Evolutionary conservation across 2,329 filamentous ascomycete genomes (phyloP), one percentile per base, ranked within the genome.

Genomic region (Exophiala xenobiotica): DNA sequence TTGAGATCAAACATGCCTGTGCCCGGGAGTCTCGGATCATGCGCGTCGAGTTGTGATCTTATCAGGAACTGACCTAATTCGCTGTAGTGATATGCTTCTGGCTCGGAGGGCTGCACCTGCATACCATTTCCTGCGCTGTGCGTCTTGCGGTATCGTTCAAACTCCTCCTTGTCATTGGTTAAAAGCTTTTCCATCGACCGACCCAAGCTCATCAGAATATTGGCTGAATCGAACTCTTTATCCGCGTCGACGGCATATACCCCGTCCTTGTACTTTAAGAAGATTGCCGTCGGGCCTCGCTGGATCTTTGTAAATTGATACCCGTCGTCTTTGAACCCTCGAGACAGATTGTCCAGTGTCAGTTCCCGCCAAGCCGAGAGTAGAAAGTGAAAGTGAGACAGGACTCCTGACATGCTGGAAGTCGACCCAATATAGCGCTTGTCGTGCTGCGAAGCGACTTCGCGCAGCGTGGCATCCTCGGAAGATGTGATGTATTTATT

Each of bases 101-200:
- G 81, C 19, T 82, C 81, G 8, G 48, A 47, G 16, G 46, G 39
- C 4, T 52, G 39, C 22, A 43, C 16, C 16, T 51, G 29, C 1
- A 37, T 8, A 44, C 83, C 81, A 20, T 83, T 82, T 41, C 89
- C 82, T 0, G 83, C 78, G 20, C 95, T 79, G 56, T 82, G 82
- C 19, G 75, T 78, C 56, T 81, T 83, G 45, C 90, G 82, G 67
- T 95, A 97, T 57, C 85, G 85, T 69, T 96, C 90, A 64, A 87
- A 99, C 1, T 95, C 85, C 6, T 88, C 81, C 47, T 83, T 91
- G 1, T 88, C 80, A 14, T 93, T 70, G 0, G 93, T 97, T 22
- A 99, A 78, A 23, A 97, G 79, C 70, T 97, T 96, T 70, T 99
- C 93, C 84, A 99, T 90, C 0, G 91, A 96, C 65, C 95, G 93